Evolutionary conservation across 768 basidiomycete species (phyloP).

Genomic region (Phlebiopsis gigantea): DNA sequence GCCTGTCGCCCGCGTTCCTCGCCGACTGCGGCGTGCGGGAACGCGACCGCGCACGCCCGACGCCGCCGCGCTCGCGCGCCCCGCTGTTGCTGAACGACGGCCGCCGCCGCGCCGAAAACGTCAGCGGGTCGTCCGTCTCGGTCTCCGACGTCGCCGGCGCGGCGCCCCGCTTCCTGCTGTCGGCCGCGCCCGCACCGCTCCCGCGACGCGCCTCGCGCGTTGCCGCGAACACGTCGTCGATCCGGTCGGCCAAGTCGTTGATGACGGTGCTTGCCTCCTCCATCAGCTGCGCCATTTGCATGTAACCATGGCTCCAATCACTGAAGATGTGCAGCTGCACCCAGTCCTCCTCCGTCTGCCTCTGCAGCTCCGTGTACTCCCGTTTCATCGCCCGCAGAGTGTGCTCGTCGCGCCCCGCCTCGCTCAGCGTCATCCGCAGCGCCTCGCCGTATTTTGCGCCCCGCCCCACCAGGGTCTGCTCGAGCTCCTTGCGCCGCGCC

Average conservation of each 20-base stretch:
- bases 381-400: slow-evolving; percentile 37
- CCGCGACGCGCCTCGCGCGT: slow-evolving; percentile 5
- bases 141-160: slow-evolving; percentile 39
- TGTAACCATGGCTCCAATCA: slow-evolving; percentile 96
- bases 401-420: slow-evolving; percentile 21
- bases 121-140: slow-evolving; percentile 70
- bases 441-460: slow-evolving; percentile 59
- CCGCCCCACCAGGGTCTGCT: slow-evolving; percentile 53
- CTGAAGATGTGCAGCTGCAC: slow-evolving; percentile 90
- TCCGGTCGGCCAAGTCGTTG: slow-evolving; percentile 87
- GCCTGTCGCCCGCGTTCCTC: neutral
- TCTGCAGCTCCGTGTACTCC: slow-evolving; percentile 54
- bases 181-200: neutral
- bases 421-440: slow-evolving; percentile 51
- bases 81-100: slow-evolving; percentile 14
- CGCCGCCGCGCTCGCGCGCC: neutral
- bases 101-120: slow-evolving; percentile 59
- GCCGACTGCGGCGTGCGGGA: slow-evolving; percentile 5
- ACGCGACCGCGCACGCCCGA: slow-evolving; percentile 8
- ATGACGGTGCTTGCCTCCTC: slow-evolving; percentile 74
- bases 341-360: slow-evolving; percentile 89
- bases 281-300: slow-evolving; percentile 92
- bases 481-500: slow-evolving; percentile 69
- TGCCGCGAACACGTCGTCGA: slow-evolving; percentile 63
- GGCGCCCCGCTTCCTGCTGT: slow-evolving; percentile 11